These are phyloP conservation scores for Ilex asprella DNA, from an alignment of 257 asterid genomes.

Conservation along the genomic window DNA sequence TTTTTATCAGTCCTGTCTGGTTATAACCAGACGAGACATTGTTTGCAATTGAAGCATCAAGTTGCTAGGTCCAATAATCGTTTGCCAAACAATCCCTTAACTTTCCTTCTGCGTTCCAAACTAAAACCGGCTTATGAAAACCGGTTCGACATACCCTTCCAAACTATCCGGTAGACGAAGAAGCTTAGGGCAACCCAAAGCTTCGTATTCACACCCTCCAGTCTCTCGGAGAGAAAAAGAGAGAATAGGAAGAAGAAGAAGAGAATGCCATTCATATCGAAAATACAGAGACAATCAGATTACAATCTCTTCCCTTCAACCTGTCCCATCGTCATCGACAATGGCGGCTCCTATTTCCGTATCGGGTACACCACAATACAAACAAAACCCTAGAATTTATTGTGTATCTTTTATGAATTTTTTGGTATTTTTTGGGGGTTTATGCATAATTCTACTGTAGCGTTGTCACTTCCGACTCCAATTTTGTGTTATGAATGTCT, in stretches of 20 bases:
- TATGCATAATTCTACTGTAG: neutral
- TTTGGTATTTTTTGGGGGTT: neutral
- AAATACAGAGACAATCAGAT: conserved; percentile 68
- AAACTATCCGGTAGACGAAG: neutral
- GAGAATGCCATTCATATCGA: conserved; percentile 82
- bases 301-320: conserved; percentile 55
- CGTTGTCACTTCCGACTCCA: neutral
- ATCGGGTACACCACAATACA: conserved; percentile 49
- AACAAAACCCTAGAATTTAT: neutral
- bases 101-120: too few relatives aligned
- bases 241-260: neutral
- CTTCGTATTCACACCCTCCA: too few relatives aligned
- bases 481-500: conserved; percentile 1
- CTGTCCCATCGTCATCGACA: conserved; percentile 93
- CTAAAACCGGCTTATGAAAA: too few relatives aligned
- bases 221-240: neutral
- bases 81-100: too few relatives aligned
- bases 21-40: too few relatives aligned
- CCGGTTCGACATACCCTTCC: neutral
- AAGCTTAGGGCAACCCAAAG: neutral
- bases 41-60: too few relatives aligned
- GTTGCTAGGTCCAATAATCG: too few relatives aligned
- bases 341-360: conserved; percentile 93
- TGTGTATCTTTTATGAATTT: neutral
- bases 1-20: too few relatives aligned